Evolutionary conservation across 768 basidiomycete genomes (phyloP), one percentile per base, ranked within the genome.

Genomic region (Collybia sordida): DNA sequence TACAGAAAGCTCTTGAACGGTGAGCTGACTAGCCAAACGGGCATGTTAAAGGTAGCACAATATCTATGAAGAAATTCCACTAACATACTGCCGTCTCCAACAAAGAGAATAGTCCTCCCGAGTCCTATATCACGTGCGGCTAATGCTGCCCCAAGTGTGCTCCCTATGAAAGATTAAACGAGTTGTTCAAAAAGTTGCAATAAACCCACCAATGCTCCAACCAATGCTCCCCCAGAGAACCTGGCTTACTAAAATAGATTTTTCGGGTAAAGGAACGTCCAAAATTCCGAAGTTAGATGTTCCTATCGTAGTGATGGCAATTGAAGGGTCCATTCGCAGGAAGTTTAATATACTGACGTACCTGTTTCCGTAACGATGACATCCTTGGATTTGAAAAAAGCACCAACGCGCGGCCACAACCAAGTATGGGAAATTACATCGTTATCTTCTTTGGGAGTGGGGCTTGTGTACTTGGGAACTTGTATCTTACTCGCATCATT

Each of bases 161-260:
- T 80, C 6, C 82, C 81, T 81, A 42, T 7, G 24, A 9, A 1
- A n/a, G 47, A 6, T 7, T 0, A 6, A 19, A 8, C 23, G 12
- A 35, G 24, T 36, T 18, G 21, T 38, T 41, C 19, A 35, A n/a
- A 17, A 7, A 6, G 17, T 21, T 21, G 43, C 35, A 17, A 17
- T 25, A 3, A 8, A 57, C 74, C 70, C 64, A 72, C 91, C 90
- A 35, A 88, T 82, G 15, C 87, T 83, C 86, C 88, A 97, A 0
- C 95, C 95, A 56, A 98, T 97, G 51, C 86, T 87, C 43, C 95
- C 94, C 86, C 90, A 97, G 4, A 97, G 69, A 44, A 96, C 82
- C 67, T 94, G 92, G 52, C 77, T 81, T 34, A 92, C 52, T 50
- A 86, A 82, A 4, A 83, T 65, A 0, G 84, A 71, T 39, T 81